Base-by-base conservation (phyloP, 164 flowering plant genomes). In the Annona squamosa region DNA sequence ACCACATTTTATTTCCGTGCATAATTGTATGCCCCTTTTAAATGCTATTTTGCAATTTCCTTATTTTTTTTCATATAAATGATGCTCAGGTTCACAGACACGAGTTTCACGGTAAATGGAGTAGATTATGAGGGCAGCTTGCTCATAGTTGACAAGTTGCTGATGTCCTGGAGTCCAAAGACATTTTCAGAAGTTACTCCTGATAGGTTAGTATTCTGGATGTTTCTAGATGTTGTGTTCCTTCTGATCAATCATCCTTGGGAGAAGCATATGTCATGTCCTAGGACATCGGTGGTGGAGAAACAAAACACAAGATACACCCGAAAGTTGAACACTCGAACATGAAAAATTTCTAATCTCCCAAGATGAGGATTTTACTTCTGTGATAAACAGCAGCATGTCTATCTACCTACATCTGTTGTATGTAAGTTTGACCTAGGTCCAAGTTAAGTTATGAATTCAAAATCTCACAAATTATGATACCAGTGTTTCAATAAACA, bases 121-220 rank as follows among this genome's bases (percentile, higher is more conserved):
- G 91, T 85, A 4, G 46, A 84, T 4, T 89, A 94, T 80, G 97
- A 94, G 83, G 99, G 99, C 17, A 90, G 97, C 79, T 75, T 94
- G 85, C 89, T 94, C 43, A 86, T 95, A 77, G 79, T 90, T 63
- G 99, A 96, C 52, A 92, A 91, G 56, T 74, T 92, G 85, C 67
- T 91, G 1, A 73, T 85, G 81, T 91, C 95, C 47, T 94, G 99
- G 99, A 78, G 83, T 63, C 97, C 98, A n/a, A 86, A 77, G 59
- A 88, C 73, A 48, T 89, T 92, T 63, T 82, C 97, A 7, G 94
- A 94, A 12, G 74, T 92, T 44, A 91, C 86, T 74, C 78, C 86
- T 46, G 91, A 94, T 4, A 92, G 94, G 98, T 88, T 59, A 5
- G 6, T 52, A 45, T 64, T 17, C 4, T 43, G 56, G 16, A 44